These are phyloP conservation scores for Lichtheimia hyalospora DNA, from an alignment of 371 early-diverging fungal species.

Conservation along the genomic window DNA sequence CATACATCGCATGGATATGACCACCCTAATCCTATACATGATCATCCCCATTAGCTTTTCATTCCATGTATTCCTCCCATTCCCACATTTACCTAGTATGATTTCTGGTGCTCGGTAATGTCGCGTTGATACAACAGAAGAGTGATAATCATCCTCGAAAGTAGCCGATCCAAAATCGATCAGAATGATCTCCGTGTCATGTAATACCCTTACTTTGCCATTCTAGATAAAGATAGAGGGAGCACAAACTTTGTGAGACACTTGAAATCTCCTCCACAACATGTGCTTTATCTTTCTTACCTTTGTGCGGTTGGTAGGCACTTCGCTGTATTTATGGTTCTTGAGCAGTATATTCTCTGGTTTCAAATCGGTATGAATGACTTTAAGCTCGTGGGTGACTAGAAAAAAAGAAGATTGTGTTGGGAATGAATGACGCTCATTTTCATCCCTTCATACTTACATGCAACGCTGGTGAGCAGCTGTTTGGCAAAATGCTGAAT, in stretches of 20 bases:
- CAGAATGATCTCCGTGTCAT: slow-evolving; percentile 75
- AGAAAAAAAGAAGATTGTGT: slow-evolving; percentile 4
- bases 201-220: slow-evolving; percentile 37
- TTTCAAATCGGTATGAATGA: slow-evolving; percentile 91
- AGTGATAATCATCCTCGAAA: slow-evolving; percentile 91
- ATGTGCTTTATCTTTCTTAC: background rate
- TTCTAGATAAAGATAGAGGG: slow-evolving; percentile 2
- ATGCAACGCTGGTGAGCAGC: slow-evolving; percentile 74
- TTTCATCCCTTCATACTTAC: slow-evolving; percentile 36
- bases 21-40: slow-evolving; percentile 74
- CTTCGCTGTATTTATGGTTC: slow-evolving; percentile 5
- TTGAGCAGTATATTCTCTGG: slow-evolving; percentile 91
- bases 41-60: background rate
- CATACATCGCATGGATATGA: slow-evolving; percentile 97
- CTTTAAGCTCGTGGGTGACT: slow-evolving; percentile 79
- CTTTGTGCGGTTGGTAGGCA: slow-evolving; percentile 7
- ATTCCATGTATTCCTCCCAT: background rate
- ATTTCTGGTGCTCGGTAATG: slow-evolving; percentile 98
- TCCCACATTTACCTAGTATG: slow-evolving; percentile 64
- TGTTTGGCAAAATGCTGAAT: slow-evolving; percentile 85
- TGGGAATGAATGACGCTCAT: no score
- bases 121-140: slow-evolving; percentile 87
- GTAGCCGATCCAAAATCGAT: slow-evolving; percentile 97
- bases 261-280: background rate
- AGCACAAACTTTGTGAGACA: background rate